These are phyloP conservation scores for Nicotiana knightiana DNA, from an alignment of 257 asterid genomes.

Conservation along the genomic window DNA sequence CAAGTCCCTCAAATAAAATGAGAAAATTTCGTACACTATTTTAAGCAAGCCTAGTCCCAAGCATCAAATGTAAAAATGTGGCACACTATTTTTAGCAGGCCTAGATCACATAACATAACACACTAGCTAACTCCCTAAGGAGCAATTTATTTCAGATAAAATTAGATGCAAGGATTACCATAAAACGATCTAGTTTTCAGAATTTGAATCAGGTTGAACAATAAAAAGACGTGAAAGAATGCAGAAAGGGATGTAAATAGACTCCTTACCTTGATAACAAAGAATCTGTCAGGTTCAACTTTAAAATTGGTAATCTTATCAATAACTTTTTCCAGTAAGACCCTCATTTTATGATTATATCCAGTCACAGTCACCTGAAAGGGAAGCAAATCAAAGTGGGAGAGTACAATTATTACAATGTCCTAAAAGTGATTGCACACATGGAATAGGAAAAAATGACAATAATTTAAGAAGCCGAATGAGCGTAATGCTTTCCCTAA, in stretches of 20 bases:
- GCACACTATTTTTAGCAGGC: not conserved
- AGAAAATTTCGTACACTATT: not conserved
- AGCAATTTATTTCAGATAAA: not conserved
- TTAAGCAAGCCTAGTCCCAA: not conserved
- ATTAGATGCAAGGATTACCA: slow-evolving; percentile 1
- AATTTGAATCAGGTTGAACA: not conserved
- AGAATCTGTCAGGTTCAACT: slow-evolving; percentile 84
- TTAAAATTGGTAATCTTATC: slow-evolving; percentile 62
- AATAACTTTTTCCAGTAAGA: slow-evolving; percentile 72
- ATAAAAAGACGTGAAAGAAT: not conserved
- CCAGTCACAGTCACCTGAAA: slow-evolving; percentile 76
- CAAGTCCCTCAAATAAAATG: not conserved
- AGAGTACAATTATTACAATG: not conserved
- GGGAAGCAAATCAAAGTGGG: not conserved
- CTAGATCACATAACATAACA: not conserved
- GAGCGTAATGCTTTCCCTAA: not conserved
- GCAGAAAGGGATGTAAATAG: not conserved
- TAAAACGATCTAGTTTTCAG: not conserved
- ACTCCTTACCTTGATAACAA: slow-evolving; percentile 73
- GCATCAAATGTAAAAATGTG: not conserved
- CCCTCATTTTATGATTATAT: slow-evolving; percentile 76
- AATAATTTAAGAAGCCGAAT: not conserved
- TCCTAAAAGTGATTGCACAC: not conserved
- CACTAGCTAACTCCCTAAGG: not conserved
- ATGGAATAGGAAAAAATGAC: not conserved